Percentiles rank a stretch among this genome's conserved stretches.
Conservation (phyloP, 768 basidiomycete genomes). For the Tulasnella sp. region DNA sequence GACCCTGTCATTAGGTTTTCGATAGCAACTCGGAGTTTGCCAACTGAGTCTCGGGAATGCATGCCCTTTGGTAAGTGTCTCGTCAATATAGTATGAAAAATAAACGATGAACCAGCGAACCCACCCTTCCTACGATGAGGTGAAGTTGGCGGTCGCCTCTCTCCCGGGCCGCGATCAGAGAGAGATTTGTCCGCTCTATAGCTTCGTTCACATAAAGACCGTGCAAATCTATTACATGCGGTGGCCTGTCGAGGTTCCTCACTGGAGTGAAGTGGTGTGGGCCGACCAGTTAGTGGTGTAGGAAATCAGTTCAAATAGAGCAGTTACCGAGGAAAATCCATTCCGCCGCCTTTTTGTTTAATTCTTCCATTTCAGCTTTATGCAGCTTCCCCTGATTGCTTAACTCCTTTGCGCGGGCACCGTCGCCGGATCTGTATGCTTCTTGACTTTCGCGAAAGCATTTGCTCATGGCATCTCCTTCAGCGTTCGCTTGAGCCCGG, state of each 20-base stretch:
- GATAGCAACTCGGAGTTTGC: conserved; percentile 46
- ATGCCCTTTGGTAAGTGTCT: conserved; percentile 29
- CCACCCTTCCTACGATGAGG: conserved; percentile 39
- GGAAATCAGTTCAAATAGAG: not conserved
- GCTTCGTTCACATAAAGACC: conserved; percentile 47
- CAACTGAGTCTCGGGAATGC: conserved; percentile 39
- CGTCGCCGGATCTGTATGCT: conserved; percentile 42
- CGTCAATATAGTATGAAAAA: not conserved
- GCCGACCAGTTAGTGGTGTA: not conserved
- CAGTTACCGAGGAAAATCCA: conserved; percentile 36
- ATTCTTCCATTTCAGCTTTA: conserved; percentile 37
- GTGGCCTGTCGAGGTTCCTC: conserved; percentile 35
- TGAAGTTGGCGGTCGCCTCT: conserved; percentile 35
- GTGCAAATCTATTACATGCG: conserved; percentile 44
- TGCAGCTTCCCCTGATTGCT: conserved; percentile 39
- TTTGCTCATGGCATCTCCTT: conserved; percentile 36
- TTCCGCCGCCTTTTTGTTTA: conserved; percentile 40
- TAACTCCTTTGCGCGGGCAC: conserved; percentile 40
- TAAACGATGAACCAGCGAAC: not conserved
- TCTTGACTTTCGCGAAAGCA: conserved; percentile 34
- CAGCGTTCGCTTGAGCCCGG: conserved; percentile 38
- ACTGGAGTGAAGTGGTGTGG: conserved; percentile 29
- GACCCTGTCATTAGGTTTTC: conserved; percentile 40
- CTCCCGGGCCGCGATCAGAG: conserved; percentile 37
- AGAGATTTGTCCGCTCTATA: conserved; percentile 39